Evolutionary conservation across 805 yeast species (phyloP), one percentile per base, ranked within the genome.

Genomic region (Ascoidea rubescens): DNA sequence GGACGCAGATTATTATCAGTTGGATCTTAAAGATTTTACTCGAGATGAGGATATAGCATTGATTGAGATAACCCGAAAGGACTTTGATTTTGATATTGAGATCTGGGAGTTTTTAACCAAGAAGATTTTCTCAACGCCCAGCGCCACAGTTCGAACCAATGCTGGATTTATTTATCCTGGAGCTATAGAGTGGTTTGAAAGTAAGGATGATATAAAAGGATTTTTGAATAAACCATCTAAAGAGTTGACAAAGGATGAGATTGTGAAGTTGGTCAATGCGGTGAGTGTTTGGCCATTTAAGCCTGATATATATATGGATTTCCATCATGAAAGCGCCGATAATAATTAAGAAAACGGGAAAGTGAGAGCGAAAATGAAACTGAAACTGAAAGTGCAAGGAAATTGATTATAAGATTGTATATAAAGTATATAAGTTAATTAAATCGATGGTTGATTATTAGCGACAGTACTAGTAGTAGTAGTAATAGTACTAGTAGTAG

Each of bases 211-310:
- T 1, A 59, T 65, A 10, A 50, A 54, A 12, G 69, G 67, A 0
- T 50, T 82, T 1, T 59, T 78, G 50, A 61, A 73, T 14, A 77
- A 71, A 54, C 61, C 63, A 4, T 75, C 83, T 1, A 64, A 67
- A 14, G 73, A 75, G 4, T 67, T 89, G 48, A 69, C 79, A 0
- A 61, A 68, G 2, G 77, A 75, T 1, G 91, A 88, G n/a, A 69
- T 83, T 54, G 53, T 70, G 5, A 57, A 63, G 5, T 61, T 90
- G 5, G 70, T 80, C 7, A 65, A 74, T 3, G 70, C 67, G 2
- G 87, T 83, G 61, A 72, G 70, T 46, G 60, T 67, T 12, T 91
- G 97, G 98, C 93, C 97, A 0, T 91, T 89, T 71, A 88, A 82
- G 64, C 97, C 95, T 0, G 74, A 68, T 52, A 63, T 67, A 53